These are phyloP conservation scores for Penicillium sp. DNA, from an alignment of 2,329 filamentous ascomycete species.

Conservation along the genomic window DNA sequence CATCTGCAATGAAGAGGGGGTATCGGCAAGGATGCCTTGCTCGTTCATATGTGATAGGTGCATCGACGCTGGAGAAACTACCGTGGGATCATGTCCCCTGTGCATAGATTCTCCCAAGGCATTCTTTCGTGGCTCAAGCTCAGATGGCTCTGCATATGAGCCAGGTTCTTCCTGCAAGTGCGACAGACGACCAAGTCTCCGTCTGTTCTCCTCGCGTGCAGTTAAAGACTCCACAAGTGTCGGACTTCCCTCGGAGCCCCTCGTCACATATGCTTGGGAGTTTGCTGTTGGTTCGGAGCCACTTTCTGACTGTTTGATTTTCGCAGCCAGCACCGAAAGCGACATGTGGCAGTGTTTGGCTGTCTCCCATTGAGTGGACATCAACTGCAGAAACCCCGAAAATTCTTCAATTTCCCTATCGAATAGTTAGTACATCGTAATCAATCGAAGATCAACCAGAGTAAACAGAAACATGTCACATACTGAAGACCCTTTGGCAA, in stretches of 20 bases:
- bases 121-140: not conserved
- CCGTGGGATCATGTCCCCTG: not conserved
- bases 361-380: slow-evolving; percentile 42
- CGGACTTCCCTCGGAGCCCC: not conserved
- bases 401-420: slow-evolving; percentile 38
- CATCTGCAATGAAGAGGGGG: slow-evolving; percentile 2
- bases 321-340: slow-evolving; percentile 32
- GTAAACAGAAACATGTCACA: not conserved
- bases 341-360: slow-evolving; percentile 41
- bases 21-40: not conserved
- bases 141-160: not conserved
- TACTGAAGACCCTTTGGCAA: slow-evolving; percentile 35
- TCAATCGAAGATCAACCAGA: not conserved
- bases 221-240: not conserved
- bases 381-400: slow-evolving; percentile 31
- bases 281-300: not conserved
- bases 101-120: not conserved
- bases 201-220: not conserved
- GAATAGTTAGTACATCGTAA: not conserved
- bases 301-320: slow-evolving; percentile 26
- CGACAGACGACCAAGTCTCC: not conserved
- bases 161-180: not conserved
- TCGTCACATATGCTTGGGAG: slow-evolving; percentile 13
- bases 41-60: not conserved
- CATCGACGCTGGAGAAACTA: not conserved